Percentiles rank a stretch among this genome's conserved stretches.
These are phyloP conservation scores for Coemansia sp. DNA, from an alignment of 192 early-diverging fungal species.

Conservation along the genomic window DNA sequence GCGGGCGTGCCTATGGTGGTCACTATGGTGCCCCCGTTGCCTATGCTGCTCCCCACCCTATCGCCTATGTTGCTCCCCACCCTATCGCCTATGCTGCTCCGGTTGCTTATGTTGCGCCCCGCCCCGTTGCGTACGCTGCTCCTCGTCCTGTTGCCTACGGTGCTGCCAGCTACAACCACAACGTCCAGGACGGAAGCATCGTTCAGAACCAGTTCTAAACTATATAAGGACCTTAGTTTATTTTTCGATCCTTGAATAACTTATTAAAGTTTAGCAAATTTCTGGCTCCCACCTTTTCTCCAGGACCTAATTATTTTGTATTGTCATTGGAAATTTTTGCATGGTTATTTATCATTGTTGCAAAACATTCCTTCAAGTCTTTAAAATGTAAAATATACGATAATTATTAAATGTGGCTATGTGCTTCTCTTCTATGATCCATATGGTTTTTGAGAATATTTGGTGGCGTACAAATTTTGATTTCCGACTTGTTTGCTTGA, in stretches of 20 bases:
- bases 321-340: too few relatives aligned
- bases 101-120: slow-evolving; percentile 12
- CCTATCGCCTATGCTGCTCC: slow-evolving; percentile 7
- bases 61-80: background rate
- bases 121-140: slow-evolving; percentile 5
- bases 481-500: too few relatives aligned
- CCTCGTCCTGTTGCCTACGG: slow-evolving; percentile 7
- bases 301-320: too few relatives aligned
- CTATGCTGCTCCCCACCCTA: slow-evolving; percentile 10
- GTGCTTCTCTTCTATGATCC: too few relatives aligned
- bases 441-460: background rate
- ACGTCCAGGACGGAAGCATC: slow-evolving; percentile 41
- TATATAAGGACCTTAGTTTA: background rate
- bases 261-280: slow-evolving; percentile 1
- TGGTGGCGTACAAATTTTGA: background rate
- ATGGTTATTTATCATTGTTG: background rate
- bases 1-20: slow-evolving; percentile 7
- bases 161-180: slow-evolving; percentile 28
- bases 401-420: too few relatives aligned
- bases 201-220: slow-evolving; percentile 51
- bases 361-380: background rate
- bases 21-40: slow-evolving; percentile 8
- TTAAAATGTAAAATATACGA: too few relatives aligned
- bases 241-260: background rate
- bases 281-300: background rate